Base-by-base conservation (phyloP, 2,329 filamentous ascomycete species). In the Leptodontidium sp. region DNA sequence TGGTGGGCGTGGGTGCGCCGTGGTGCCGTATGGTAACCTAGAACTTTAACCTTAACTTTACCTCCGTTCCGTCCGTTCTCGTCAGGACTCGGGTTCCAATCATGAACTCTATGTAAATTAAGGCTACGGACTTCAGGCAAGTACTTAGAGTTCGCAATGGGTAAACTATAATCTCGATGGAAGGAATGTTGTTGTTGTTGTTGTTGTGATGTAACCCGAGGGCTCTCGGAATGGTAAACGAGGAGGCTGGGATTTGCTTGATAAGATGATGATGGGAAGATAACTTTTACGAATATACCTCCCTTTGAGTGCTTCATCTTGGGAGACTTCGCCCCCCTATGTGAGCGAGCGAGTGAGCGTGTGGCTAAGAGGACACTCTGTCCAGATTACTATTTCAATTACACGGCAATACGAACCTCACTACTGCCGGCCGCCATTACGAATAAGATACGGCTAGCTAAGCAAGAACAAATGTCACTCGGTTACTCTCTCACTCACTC, bases 41-140 rank as follows among this genome's bases (percentile, higher is more conserved):
- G 52, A 58, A 58, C 53, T 40, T 58, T 58, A 58, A 58, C 53
- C 53, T 58, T 58, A 58, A 58, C 26, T 58, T 12, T 40, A 58
- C 32, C 17, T 17, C n/a, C 29, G 32, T 3, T 32, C 29, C 29
- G 29, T 32, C 29, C 24, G 11, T 38, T 35, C 11, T 35, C 17
- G 29, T 57, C 45, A 8, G 17, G 53, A 38, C 32, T 26, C 21
- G 49, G 49, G 14, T 3, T 40, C 11, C 32, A 29, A 35, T 38
- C 50, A 53, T n/a, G n/a, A 40, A 58, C 53, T 58, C 32, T 58
- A 21, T 58, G 15, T 8, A 17, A 17, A 40, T 32, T 2, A 26
- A 7, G 38, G 38, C 11, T 12, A 52, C 49, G 47, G 47, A 29
- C 50, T 53, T 53, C 12, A 53, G 24, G 24, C 8, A 32, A 6